Base-by-base conservation (phyloP, 1,139 yeast genomes). In the Debaryomyces psychrophilus region DNA sequence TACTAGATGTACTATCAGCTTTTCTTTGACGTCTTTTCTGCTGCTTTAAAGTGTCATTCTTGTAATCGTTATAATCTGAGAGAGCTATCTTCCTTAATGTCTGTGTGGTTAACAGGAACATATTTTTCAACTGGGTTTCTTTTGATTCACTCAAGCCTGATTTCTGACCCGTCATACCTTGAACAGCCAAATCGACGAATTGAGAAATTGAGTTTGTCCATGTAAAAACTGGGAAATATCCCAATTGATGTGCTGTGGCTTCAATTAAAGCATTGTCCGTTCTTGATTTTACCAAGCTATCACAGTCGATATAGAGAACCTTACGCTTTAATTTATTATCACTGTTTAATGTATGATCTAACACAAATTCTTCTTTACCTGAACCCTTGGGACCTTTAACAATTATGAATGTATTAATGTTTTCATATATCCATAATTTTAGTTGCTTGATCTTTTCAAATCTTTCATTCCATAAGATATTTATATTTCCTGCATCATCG, bases 341-440 rank as follows among this genome's bases (percentile, higher is more conserved):
- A 28, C 69, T 79, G 37, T 73, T 69, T 41, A 90, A 71, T 1
- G 88, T 85, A 59, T 85, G 82, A 43, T 85, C 84, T 61, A 84
- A 71, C 3, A 93, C 90, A 51, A 93, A 72, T 50, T 86, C 95
- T 51, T 83, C 81, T 57, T 93, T 93, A 12, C 99, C 99, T 20
- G 96, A 83, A 5, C 99, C 99, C 54, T 90, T 79, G 2, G 99
- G 99, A 3, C 99, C 99, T 53, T 85, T 82, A 1, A 93, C 85
- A 2, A 93, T 82, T 31, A 92, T 90, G 61, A 90, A 93, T 2
- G 97, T 89, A 49, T 68, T 70, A n/a, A 82, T 81, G 51, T 88
- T 89, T 61, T 87, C 95, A 53, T 80, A 82, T n/a, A 92, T 71
- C 95, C 96, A 87, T 54, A 88, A 73, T 54, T 77, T 79, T 47